Conservation (phyloP, 306 rosid species). For the Biancaea sappan region DNA sequence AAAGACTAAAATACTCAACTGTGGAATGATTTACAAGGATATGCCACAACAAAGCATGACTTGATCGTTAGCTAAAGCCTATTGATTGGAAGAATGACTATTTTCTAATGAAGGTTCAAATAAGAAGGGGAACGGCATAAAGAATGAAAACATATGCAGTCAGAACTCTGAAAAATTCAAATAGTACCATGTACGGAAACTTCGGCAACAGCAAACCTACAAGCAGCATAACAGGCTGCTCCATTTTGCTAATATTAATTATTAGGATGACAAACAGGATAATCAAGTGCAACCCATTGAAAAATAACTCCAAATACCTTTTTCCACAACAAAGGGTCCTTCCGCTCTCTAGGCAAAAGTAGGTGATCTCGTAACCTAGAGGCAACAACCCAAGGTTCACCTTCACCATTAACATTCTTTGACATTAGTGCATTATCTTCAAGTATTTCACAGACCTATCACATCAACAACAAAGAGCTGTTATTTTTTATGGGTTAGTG, state of each 20-base stretch:
- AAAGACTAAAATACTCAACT: slow-evolving; percentile 18
- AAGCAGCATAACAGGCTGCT: slow-evolving; percentile 25
- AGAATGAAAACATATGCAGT: slow-evolving; percentile 18
- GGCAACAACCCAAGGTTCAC: slow-evolving; percentile 88
- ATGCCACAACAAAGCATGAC: slow-evolving; percentile 6
- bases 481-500: background rate
- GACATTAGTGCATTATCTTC: slow-evolving; percentile 85
- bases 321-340: slow-evolving; percentile 71
- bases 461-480: slow-evolving; percentile 25
- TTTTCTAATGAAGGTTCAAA: slow-evolving; percentile 28
- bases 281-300: slow-evolving; percentile 24
- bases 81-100: background rate
- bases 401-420: slow-evolving; percentile 54
- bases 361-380: slow-evolving; percentile 87
- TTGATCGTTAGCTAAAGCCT: slow-evolving; percentile 1
- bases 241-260: slow-evolving; percentile 20
- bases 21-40: slow-evolving; percentile 19
- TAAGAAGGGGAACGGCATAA: slow-evolving; percentile 3
- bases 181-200: slow-evolving; percentile 21
- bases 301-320: slow-evolving; percentile 51
- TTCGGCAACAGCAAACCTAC: slow-evolving; percentile 16
- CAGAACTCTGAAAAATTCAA: slow-evolving; percentile 16
- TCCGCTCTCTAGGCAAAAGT: slow-evolving; percentile 91
- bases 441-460: slow-evolving; percentile 83
- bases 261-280: background rate